Conservation (phyloP, 176 grass and related monocot species). For the Oryza meridionalis region DNA sequence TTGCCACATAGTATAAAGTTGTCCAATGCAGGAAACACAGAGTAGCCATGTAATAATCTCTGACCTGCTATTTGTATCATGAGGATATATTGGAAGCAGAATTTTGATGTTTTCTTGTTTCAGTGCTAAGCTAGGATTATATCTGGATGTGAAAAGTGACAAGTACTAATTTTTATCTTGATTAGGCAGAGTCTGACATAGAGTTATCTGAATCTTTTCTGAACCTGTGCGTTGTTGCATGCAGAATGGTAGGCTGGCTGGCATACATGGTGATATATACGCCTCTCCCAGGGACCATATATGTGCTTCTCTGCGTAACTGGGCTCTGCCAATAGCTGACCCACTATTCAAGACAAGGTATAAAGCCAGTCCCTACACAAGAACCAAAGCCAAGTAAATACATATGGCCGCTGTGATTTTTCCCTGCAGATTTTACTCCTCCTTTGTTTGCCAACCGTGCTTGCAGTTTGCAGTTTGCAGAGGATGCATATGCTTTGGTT, state of each 20-base stretch:
- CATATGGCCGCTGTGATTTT: conserved; percentile 7
- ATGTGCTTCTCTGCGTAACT: conserved; percentile 13
- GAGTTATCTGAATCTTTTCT: background rate
- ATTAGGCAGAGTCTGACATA: background rate
- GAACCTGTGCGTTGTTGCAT: background rate
- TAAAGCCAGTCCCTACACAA: conserved; percentile 33
- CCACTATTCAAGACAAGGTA: conserved; percentile 31
- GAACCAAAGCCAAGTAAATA: conserved; percentile 26
- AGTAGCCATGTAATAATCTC: background rate
- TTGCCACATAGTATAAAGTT: background rate
- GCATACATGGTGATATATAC: background rate
- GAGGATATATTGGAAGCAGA: background rate
- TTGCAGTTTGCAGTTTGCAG: background rate
- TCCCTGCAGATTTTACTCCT: background rate
- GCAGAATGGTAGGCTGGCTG: conserved; percentile 23
- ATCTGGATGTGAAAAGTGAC: background rate
- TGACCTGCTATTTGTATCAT: background rate
- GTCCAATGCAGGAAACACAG: background rate
- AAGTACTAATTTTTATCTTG: background rate
- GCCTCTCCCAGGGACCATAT: background rate
- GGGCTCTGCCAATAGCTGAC: conserved; percentile 15
- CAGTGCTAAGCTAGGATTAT: background rate
- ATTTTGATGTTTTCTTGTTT: background rate
- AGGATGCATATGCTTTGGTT: background rate
- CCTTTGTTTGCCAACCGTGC: background rate